Base-by-base conservation (phyloP, 768 basidiomycete species). In the Leccinum sublutescens region DNA sequence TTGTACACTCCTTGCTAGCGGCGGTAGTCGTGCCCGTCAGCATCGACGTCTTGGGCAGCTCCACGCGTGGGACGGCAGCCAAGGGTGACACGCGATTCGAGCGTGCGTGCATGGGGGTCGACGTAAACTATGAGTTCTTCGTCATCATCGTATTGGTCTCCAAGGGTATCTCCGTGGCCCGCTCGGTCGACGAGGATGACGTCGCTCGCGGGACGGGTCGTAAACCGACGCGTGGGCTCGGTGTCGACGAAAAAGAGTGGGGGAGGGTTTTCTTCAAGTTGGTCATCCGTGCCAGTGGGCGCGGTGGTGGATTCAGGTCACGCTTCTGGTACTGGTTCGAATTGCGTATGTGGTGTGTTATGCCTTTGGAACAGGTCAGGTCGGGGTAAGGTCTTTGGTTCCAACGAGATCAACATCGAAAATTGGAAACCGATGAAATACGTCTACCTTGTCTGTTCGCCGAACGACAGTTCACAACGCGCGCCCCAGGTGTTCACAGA, bases 361-460 rank as follows among this genome's bases (percentile, higher is more conserved):
- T 33, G 52, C 60, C n/a, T 27, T 55, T 51, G 38, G 58, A 36
- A 59, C 67, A 95, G 92, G 25, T 82, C 80, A 56, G 89, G 91
- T 21, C 85, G 85, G 55, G 90, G 95, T 17, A 93, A 89, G 72
- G 87, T 95, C 4, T 98, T 93, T 86, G 96, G 96, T 11, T 89
- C 92, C 21, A 93, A 93, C 64, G 97, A 98, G 67, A 85, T 95
- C 63, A 99, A 99, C 70, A 83, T 97, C 5, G 97, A 99, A 75
- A 93, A 89, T 25, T 99, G 97, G 97, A 98, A 95, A 69, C 91
- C 95, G 5, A 71, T 96, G 69, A 91, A 92, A 65, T 89, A 57
- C 55, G 84, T 54, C 27, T 36, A 2, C 70, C 29, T 15, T 29
- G 31, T 19, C 3, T 52, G 0, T 52, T n/a, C 1, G 5, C n/a